phyloP scores from a whole-genome alignment of 352 stramenopile genomes.

The Globisporangium heterothallicum region DNA sequence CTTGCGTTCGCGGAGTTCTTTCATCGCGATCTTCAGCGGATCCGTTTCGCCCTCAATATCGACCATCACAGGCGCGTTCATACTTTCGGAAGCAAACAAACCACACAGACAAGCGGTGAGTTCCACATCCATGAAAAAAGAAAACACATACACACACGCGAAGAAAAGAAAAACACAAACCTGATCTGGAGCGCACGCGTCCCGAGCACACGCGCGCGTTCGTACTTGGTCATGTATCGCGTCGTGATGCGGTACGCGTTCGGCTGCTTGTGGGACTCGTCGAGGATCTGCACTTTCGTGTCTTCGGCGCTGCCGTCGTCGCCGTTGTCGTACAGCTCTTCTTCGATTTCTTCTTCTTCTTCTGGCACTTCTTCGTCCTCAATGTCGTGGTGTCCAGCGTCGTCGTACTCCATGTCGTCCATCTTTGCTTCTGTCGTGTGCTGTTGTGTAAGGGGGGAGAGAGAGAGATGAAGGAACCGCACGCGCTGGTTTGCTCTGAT shows the following conservation, averaged over 20 bases:
- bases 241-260: constrained; percentile 94
- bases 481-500: not conserved
- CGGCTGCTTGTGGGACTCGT: constrained; percentile 83
- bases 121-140: not conserved
- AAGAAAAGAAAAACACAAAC: constrained; percentile 24
- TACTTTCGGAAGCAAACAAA: too few species aligned
- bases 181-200: constrained; percentile 98
- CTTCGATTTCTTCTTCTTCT: constrained; percentile 72
- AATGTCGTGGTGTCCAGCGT: constrained; percentile 66
- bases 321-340: constrained; percentile 64
- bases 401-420: constrained; percentile 86
- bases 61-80: constrained; percentile 96
- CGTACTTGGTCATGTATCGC: constrained; percentile 99
- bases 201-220: constrained; percentile 96
- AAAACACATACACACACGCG: not conserved
- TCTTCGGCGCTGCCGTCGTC: constrained; percentile 52
- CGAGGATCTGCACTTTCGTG: constrained; percentile 66
- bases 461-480: too few species aligned
- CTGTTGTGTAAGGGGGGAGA: constrained; percentile 1
- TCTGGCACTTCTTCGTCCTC: constrained; percentile 81
- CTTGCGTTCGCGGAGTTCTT: constrained; percentile 98
- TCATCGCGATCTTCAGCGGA: constrained; percentile 99
- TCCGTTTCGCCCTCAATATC: constrained; percentile 98
- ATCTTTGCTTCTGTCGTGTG: constrained; percentile 23
- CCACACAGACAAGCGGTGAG: too few species aligned